These are phyloP conservation scores for Dichomitus squalens DNA, from an alignment of 1,284 basidiomycete genomes.

Conservation along the genomic window DNA sequence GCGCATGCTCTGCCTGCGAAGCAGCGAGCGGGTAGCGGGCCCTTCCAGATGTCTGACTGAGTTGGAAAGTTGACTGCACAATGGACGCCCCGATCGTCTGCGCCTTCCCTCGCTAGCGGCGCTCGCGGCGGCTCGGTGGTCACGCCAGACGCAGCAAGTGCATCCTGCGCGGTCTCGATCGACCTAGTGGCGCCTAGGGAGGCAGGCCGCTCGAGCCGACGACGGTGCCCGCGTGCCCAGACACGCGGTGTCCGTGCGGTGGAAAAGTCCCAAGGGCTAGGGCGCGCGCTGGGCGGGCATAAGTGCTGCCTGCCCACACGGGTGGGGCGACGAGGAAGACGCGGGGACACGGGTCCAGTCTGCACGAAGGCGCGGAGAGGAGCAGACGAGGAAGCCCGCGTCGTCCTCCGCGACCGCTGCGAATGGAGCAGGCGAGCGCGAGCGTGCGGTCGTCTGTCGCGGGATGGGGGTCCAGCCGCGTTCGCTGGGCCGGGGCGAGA, in stretches of 20 bases:
- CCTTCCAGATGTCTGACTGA: no score
- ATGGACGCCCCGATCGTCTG: no score
- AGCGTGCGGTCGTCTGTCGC: no score
- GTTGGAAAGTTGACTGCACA: no score
- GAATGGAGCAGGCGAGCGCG: no score
- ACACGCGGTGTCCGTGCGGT: neutral
- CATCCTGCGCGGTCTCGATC: neutral
- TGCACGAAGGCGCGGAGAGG: slow-evolving; percentile 1
- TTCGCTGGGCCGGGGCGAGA: neutral
- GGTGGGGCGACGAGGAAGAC: neutral
- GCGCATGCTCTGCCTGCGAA: no score
- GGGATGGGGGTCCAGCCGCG: neutral
- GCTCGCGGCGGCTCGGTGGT: no score
- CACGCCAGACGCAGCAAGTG: neutral
- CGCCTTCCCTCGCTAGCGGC: no score
- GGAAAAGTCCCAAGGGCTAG: neutral
- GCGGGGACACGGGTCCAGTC: neutral
- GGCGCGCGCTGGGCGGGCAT: neutral
- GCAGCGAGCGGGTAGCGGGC: no score
- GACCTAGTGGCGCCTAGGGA: neutral
- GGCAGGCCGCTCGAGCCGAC: neutral
- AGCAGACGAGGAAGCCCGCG: neutral
- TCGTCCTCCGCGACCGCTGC: no score
- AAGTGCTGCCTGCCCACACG: no score
- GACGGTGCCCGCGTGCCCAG: neutral